Base-by-base conservation (phyloP, 768 basidiomycete genomes). In the Kwoniella europaea region DNA sequence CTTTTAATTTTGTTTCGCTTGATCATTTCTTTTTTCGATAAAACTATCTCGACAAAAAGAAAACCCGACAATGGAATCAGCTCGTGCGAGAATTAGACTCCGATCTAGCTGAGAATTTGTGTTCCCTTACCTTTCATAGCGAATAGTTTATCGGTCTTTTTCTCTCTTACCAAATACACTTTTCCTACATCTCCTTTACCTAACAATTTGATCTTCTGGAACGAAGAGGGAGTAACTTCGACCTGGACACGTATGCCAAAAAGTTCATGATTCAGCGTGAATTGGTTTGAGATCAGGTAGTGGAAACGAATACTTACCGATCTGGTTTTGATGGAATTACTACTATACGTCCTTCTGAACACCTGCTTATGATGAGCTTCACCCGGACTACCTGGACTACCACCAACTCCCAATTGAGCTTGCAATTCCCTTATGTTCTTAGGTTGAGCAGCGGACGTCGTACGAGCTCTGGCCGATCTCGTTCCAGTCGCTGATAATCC, bases 11-110 rank as follows among this genome's bases (percentile, higher is more conserved):
- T 99, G 86, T 96, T 97, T 78, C 97, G 90, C 86, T 96, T 94
- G 84, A 99, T 95, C 96, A 99, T 98, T 87, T 99, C 97, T 87
- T 92, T 93, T 87, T 98, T 98, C 62, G 94, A 97, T 56, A 99
- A 87, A 24, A 99, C 97, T 96, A 50, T 84, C 24, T 78, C 74
- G 67, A 73, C 12, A 46, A 1, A 46, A 10, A 16, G 44, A 16
- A 46, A 46, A 68, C 27, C 27, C 27, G 27, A 27, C 27, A 27
- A 27, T 0, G 27, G 4, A 80, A 69, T 46, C 44, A 46, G 44
- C 68, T 75, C 71, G 71, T 77, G 44, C 71, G 69, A 75, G 67
- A 75, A 70, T 3, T 12, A 20, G 20, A 20, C n/a, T 57, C 9
- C 12, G n/a, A 57, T 16, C 16, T 16, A 50, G 46, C 46, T 50